Evolutionary conservation across 495 filamentous ascomycete genomes (phyloP), one percentile per base, ranked within the genome.

Genomic region (Trypethelium eluteriae): DNA sequence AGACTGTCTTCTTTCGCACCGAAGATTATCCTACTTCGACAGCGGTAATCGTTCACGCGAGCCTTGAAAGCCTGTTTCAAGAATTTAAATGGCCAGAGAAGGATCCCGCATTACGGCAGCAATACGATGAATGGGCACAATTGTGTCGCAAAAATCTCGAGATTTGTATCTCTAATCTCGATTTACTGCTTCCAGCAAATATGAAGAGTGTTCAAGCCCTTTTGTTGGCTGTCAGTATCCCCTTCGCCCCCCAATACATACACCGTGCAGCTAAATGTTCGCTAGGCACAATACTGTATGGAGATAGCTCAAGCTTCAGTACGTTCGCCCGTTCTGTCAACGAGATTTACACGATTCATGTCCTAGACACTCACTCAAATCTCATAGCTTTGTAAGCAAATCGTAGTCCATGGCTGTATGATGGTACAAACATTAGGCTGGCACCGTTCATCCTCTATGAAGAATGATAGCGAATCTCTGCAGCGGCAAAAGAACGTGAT

Each of bases 401-500:
- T 59, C 53, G 53, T 59, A 32, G 14, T 59, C 18, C 53, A 59
- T 59, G 53, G 53, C 32, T 59, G 53, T 59, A 44, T 44, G 39
- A 66, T 66, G 32, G 49, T 57, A 36, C 64, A 87, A 67, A 84
- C 79, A 0, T 79, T 88, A 0, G 88, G 87, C 12, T 88, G 85
- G 66, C 86, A 90, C 70, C 84, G 85, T 32, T 71, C 78, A 1
- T 79, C 79, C 6, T 79, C 79, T 1, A 83, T 82, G 78, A 79
- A 82, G 18, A 68, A 80, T 56, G 81, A 84, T 49, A 74, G 68
- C 2, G 66, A 68, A 0, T 61, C 73, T 34, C 73, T 78, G 38
- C 76, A 75, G 36, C 74, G 79, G 7, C 66, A 78, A 39, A 74
- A 73, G 61, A 68, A 68, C 16, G 39, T 68, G 25, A 67, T 87